These are phyloP conservation scores for Aleurites moluccanus DNA, from an alignment of 441 rosid genomes.

Conservation along the genomic window DNA sequence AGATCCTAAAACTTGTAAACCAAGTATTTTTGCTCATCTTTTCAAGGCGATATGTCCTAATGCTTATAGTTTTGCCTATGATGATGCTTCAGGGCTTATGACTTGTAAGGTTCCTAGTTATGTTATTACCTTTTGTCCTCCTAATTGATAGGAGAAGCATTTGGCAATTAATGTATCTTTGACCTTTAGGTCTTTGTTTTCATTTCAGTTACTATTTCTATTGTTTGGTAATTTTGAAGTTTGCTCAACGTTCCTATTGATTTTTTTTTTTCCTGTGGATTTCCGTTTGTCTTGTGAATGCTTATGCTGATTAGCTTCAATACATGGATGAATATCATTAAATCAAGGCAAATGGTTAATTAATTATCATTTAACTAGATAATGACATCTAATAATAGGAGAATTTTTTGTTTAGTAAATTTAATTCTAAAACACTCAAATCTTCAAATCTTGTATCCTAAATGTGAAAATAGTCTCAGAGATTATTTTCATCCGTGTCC, in stretches of 20 bases:
- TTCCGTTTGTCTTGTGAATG: no score
- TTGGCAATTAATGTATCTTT: background rate
- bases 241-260: background rate
- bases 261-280: no score
- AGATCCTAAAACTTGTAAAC: slow-evolving; percentile 48
- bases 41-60: slow-evolving; percentile 64
- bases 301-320: no score
- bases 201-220: background rate
- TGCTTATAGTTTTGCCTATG: slow-evolving; percentile 62
- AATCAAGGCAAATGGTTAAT: no score
- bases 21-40: slow-evolving; percentile 48
- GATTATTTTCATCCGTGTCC: no score
- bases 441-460: no score
- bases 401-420: no score
- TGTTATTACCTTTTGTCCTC: slow-evolving; percentile 67
- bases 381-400: no score
- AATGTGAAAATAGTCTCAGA: no score
- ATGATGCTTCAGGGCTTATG: slow-evolving; percentile 58
- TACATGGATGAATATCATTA: no score
- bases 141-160: slow-evolving; percentile 12
- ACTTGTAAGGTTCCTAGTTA: slow-evolving; percentile 57
- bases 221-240: background rate
- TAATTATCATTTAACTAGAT: no score
- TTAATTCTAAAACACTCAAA: no score
- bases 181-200: background rate